These are phyloP conservation scores for Erodium trifolium DNA, from an alignment of 441 rosid species.

Conservation along the genomic window DNA sequence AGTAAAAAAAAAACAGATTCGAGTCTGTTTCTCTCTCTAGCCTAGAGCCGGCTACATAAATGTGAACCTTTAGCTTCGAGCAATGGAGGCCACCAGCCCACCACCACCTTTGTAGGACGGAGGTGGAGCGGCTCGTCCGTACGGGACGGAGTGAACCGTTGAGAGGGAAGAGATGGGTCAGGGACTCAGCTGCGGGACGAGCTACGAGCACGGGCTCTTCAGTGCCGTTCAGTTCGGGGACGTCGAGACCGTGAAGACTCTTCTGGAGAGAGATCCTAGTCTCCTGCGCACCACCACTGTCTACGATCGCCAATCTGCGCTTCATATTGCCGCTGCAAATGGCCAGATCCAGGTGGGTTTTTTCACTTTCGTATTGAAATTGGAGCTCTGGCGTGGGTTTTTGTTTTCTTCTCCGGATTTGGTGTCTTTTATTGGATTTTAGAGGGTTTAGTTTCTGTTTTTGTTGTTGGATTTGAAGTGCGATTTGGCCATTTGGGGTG, in stretches of 20 bases:
- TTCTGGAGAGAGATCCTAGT: conserved; percentile 45
- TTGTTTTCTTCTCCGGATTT: conserved; percentile 4
- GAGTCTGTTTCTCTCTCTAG: too few relatives aligned
- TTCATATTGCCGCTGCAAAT: conserved; percentile 89
- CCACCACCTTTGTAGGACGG: too few relatives aligned
- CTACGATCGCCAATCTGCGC: conserved; percentile 72
- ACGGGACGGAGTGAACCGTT: too few relatives aligned
- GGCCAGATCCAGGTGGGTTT: conserved; percentile 84
- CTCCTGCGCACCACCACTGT: conserved; percentile 42
- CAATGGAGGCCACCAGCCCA: conserved; percentile 11
- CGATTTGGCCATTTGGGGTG: not conserved
- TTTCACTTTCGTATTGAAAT: conserved; percentile 3
- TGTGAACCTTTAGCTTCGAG: conserved; percentile 8
- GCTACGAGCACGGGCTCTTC: conserved; percentile 57
- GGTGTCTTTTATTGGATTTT: conserved; percentile 7
- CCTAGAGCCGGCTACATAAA: conserved; percentile 12
- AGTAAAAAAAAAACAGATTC: too few relatives aligned
- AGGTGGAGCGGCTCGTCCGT: too few relatives aligned
- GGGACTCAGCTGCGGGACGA: conserved; percentile 68
- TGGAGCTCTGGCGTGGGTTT: conserved; percentile 15
- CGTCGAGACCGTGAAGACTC: conserved; percentile 31
- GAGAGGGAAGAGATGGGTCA: conserved; percentile 58
- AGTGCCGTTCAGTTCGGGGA: conserved; percentile 68
- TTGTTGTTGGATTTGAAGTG: not conserved
- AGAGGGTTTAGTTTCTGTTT: conserved; percentile 10